Conservation (phyloP, 176 grass and related monocot species). For the Luzula sylvatica region DNA sequence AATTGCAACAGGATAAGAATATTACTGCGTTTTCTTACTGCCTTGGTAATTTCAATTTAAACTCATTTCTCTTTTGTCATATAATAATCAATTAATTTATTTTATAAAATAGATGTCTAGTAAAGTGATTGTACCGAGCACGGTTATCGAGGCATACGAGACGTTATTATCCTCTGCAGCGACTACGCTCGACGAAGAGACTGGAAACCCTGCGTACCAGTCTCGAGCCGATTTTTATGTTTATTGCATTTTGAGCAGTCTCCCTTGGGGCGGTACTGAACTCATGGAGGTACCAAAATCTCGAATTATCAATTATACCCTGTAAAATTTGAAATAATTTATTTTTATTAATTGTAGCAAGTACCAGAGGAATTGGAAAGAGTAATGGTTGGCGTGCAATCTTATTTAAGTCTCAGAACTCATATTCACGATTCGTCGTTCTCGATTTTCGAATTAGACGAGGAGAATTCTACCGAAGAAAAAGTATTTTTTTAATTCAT, state of each 20-base stretch:
- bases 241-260: slow-evolving; percentile 90
- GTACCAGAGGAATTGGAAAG: slow-evolving; percentile 85
- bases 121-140: slow-evolving; percentile 83
- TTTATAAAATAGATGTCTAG: slow-evolving; percentile 72
- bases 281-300: slow-evolving; percentile 65
- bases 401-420: slow-evolving; percentile 77
- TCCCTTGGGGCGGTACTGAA: slow-evolving; percentile 91
- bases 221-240: slow-evolving; percentile 89
- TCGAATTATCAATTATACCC: not conserved
- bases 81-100: slow-evolving; percentile 14
- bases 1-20: slow-evolving; percentile 78
- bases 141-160: slow-evolving; percentile 73
- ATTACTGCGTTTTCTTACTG: slow-evolving; percentile 80
- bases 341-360: slow-evolving; percentile 62
- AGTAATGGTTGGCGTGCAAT: slow-evolving; percentile 72
- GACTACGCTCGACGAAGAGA: slow-evolving; percentile 76
- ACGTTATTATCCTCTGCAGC: slow-evolving; percentile 77
- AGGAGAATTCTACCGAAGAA: slow-evolving; percentile 54
- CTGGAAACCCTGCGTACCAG: slow-evolving; percentile 85
- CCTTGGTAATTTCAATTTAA: slow-evolving; percentile 49
- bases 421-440: slow-evolving; percentile 71
- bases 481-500: slow-evolving; percentile 45
- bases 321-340: not conserved
- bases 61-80: not conserved
- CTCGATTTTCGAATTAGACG: slow-evolving; percentile 72